These are phyloP conservation scores for Penicillium nucicola DNA, from an alignment of 495 filamentous ascomycete genomes.

Conservation along the genomic window DNA sequence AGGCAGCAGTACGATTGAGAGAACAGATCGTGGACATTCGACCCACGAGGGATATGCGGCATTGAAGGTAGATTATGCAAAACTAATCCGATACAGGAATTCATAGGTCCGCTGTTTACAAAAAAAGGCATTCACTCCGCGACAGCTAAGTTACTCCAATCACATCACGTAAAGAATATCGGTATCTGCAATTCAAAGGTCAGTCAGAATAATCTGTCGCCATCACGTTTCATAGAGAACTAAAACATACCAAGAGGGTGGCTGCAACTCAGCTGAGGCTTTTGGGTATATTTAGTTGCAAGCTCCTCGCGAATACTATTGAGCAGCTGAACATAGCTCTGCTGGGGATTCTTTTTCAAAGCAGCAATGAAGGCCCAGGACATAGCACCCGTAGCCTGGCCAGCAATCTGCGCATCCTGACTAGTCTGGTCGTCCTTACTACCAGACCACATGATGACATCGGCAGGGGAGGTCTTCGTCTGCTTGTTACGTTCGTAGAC, in stretches of 20 bases:
- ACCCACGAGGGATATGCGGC: too few relatives aligned
- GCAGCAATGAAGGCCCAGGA: conserved; percentile 94
- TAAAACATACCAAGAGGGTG: conserved; percentile 81
- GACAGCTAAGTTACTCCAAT: not conserved
- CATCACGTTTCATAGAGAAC: conserved; percentile 7
- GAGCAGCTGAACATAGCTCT: conserved; percentile 93
- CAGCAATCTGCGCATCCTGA: conserved; percentile 61
- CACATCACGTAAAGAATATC: conserved; percentile 67
- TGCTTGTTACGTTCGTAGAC: conserved; percentile 73
- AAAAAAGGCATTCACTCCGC: too few relatives aligned
- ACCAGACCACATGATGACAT: conserved; percentile 97
- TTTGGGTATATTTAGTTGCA: conserved; percentile 84
- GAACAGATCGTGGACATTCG: too few relatives aligned
- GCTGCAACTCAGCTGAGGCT: conserved; percentile 94
- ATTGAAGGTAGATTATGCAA: too few relatives aligned
- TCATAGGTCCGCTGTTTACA: too few relatives aligned
- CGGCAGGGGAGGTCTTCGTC: conserved; percentile 91
- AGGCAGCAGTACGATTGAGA: too few relatives aligned
- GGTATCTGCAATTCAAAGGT: conserved; percentile 45
- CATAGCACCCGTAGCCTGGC: conserved; percentile 95
- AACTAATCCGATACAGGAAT: too few relatives aligned
- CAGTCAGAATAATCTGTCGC: too few relatives aligned
- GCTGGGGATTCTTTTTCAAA: conserved; percentile 94
- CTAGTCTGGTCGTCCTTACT: conserved; percentile 95
- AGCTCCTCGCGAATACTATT: conserved; percentile 95